Evolutionary conservation across 2,329 filamentous ascomycete genomes (phyloP), one percentile per base, ranked within the genome.

Genomic region (Aspergillus neoniger): DNA sequence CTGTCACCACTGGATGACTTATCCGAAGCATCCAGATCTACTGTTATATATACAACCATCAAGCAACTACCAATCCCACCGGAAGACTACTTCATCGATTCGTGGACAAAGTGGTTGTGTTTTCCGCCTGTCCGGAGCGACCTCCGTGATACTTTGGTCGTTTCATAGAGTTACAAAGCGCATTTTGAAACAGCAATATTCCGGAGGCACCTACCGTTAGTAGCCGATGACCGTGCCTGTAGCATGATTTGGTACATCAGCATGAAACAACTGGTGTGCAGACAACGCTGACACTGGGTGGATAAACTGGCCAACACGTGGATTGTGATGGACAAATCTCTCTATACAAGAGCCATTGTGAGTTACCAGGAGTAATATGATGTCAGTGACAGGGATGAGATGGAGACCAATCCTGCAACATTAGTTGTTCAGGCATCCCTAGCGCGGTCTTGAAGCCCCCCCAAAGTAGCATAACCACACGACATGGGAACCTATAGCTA

Each of bases 161-260:
- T 47, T 47, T 55, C 53, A 36, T 15, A n/a, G 14, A 7, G n/a
- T 15, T 9, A 12, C 17, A 43, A n/a, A 23, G n/a, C 0, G 9
- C 14, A n/a, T 9, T 6, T 50, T 12, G 53, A 55, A 55, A 55
- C 19, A 55, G 53, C 21, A 55, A 55, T 36, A 55, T 55, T 39
- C 53, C 53, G 53, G 52, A 47, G 39, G 53, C 32, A 54, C 36
- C 36, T 36, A 17, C 12, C 5, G 30, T 14, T 10, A 23, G 3
- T 12, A 14, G 17, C 21, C 9, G 49, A 15, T 10, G 44, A 9
- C 17, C 6, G 17, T 32, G n/a, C 14, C 7, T 32, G 5, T n/a
- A 10, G 10, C 4, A 36, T n/a, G n/a, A 30, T 28, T 28, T 1
- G 47, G 47, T 15, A 48, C 21, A 28, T 25, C 6, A 8, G 23